A percentile compares a stretch with the other conserved stretches of the same genome.
These are phyloP conservation scores for Lophium mytilinum DNA, from an alignment of 495 filamentous ascomycete genomes.

Conservation along the genomic window DNA sequence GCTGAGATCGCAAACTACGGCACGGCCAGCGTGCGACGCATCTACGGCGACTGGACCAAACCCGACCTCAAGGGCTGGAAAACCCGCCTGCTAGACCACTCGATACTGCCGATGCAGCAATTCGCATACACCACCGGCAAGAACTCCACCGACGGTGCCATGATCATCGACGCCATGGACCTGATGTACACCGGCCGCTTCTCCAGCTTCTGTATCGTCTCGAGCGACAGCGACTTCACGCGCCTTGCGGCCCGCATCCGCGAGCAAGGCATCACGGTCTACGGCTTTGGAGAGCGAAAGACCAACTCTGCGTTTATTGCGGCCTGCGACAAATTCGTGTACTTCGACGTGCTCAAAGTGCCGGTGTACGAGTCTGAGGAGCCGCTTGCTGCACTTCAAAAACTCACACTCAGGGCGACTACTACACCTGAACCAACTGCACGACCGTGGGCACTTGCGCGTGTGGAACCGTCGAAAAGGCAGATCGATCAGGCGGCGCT, in stretches of 20 bases:
- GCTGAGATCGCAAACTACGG: slow-evolving; percentile 14
- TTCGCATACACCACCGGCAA: slow-evolving; percentile 12
- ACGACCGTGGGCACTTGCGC: too few relatives aligned
- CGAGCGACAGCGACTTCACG: slow-evolving; percentile 16
- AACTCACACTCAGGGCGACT: too few relatives aligned
- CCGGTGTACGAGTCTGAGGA: too few relatives aligned
- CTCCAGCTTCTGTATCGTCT: slow-evolving; percentile 11
- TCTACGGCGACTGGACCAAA: slow-evolving; percentile 14
- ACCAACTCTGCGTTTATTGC: slow-evolving; percentile 8
- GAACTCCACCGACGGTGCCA: slow-evolving; percentile 15
- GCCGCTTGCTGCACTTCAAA: too few relatives aligned
- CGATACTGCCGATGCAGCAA: slow-evolving; percentile 11
- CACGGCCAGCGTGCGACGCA: slow-evolving; percentile 10
- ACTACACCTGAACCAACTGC: too few relatives aligned
- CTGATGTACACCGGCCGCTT: slow-evolving; percentile 15
- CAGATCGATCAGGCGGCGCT: not conserved
- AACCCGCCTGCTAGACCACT: slow-evolving; percentile 2
- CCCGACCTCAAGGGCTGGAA: slow-evolving; percentile 4
- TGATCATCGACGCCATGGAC: slow-evolving; percentile 19
- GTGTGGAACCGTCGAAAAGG: too few relatives aligned
- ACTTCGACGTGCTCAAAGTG: slow-evolving; percentile 3
- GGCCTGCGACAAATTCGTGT: slow-evolving; percentile 12
- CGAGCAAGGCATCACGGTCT: slow-evolving; percentile 10
- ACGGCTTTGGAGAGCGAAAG: slow-evolving; percentile 11
- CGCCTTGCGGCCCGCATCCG: slow-evolving; percentile 12